Conservation (phyloP, 192 early-diverging fungal genomes). For the Allomyces arbusculus region DNA sequence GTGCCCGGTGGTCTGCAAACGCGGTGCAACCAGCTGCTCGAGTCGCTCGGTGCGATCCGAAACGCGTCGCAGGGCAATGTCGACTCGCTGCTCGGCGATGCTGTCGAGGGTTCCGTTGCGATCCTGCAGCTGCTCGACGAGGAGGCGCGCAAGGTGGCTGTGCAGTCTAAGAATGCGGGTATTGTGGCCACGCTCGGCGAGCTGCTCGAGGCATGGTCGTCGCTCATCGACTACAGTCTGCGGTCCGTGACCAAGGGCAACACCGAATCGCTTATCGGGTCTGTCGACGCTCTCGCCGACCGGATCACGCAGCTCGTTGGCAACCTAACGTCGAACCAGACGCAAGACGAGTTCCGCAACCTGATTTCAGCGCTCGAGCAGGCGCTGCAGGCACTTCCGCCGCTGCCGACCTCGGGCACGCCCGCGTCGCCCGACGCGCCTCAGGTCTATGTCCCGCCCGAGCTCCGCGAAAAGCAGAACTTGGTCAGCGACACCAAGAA, state of each 20-base stretch:
- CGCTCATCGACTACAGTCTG: not conserved
- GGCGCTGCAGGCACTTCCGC: not conserved
- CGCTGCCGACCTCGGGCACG: not conserved
- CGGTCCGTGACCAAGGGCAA: not conserved
- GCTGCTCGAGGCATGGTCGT: not conserved
- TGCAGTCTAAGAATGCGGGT: not conserved
- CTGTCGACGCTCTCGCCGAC: not conserved
- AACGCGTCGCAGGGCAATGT: not conserved
- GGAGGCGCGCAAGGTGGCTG: not conserved
- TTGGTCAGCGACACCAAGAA: conserved; percentile 30
- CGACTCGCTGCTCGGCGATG: not conserved
- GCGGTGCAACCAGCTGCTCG: not conserved
- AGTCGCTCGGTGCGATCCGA: not conserved
- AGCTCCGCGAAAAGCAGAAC: not conserved
- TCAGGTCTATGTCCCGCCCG: not conserved
- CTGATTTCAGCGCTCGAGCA: not conserved
- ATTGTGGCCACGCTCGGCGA: not conserved
- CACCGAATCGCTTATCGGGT: not conserved
- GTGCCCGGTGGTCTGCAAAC: not conserved
- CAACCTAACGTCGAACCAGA: not conserved
- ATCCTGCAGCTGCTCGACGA: not conserved
- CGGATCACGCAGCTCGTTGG: not conserved
- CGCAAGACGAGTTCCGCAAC: not conserved
- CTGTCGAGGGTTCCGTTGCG: not conserved
- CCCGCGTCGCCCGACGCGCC: not conserved